Percentiles rank a stretch among this genome's conserved stretches.
Evolutionary conservation across 306 rosid genomes (phyloP).

Genomic region (Prosopis cineraria): DNA sequence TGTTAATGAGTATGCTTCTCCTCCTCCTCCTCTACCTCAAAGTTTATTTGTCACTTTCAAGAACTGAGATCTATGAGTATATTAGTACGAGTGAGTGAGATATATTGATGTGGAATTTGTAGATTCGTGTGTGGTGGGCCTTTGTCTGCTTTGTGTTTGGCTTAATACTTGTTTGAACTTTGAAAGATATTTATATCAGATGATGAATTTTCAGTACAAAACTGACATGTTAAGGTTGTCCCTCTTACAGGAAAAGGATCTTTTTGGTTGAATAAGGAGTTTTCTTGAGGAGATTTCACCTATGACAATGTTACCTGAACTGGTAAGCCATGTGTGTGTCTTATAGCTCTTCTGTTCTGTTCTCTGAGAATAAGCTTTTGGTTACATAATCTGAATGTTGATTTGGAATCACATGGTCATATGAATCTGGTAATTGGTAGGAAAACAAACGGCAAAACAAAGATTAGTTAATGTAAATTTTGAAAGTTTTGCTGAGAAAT

Average conservation of each 20-base stretch:
- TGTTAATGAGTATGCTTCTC: constrained; percentile 44
- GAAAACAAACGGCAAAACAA: constrained; percentile 1
- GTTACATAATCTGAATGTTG: background rate
- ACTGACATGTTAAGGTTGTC: constrained; percentile 17
- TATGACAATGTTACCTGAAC: constrained; percentile 53
- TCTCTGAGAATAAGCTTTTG: background rate
- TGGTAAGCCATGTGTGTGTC: constrained; percentile 41
- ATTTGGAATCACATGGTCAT: background rate
- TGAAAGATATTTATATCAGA: background rate
- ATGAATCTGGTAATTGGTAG: background rate
- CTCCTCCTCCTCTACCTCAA: constrained; percentile 28
- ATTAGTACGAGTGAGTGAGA: background rate
- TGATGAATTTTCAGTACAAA: constrained; percentile 9
- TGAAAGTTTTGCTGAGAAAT: background rate
- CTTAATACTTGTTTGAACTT: background rate
- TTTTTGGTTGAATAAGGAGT: constrained; percentile 29
- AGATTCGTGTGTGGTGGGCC: background rate
- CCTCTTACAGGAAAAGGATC: constrained; percentile 32
- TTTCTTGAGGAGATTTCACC: constrained; percentile 66
- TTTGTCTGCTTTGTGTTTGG: constrained; percentile 20
- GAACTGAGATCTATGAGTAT: background rate
- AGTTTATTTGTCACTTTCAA: background rate
- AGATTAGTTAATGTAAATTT: background rate
- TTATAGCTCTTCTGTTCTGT: background rate
- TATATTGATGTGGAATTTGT: background rate